A percentile compares a stretch with the other conserved stretches of the same genome.
Evolutionary conservation across 352 stramenopile genomes (phyloP).

Genomic region (Phytophthora palmivora): DNA sequence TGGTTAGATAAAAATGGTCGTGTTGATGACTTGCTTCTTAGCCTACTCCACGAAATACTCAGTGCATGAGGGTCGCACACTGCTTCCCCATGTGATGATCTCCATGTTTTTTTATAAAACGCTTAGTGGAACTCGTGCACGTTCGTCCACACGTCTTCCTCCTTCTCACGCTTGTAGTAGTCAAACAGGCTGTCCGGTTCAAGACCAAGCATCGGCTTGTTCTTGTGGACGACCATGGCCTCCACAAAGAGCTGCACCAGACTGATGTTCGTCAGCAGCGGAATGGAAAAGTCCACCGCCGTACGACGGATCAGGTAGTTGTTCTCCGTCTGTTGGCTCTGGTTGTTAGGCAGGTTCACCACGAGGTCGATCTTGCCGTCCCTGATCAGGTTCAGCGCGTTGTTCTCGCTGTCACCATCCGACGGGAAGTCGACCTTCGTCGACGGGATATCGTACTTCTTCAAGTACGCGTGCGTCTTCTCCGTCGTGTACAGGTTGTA

Average conservation of each 20-base stretch:
- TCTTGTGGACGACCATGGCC: slow-evolving; percentile 93
- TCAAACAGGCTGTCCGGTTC: slow-evolving; percentile 97
- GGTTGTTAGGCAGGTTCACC: slow-evolving; percentile 92
- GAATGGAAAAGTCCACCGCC: slow-evolving; percentile 93
- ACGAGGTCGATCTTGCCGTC: slow-evolving; percentile 95
- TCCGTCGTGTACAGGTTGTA: slow-evolving; percentile 96
- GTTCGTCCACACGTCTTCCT: slow-evolving; percentile 94
- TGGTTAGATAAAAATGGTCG: slow-evolving; percentile 33
- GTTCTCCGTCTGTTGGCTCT: slow-evolving; percentile 91
- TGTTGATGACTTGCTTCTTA: slow-evolving; percentile 36
- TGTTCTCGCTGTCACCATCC: slow-evolving; percentile 68
- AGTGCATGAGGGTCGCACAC: slow-evolving; percentile 13
- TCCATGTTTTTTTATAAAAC: slow-evolving; percentile 17
- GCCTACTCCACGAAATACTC: slow-evolving; percentile 32
- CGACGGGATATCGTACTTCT: slow-evolving; percentile 89
- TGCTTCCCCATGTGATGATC: slow-evolving; percentile 16
- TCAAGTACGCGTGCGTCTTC: slow-evolving; percentile 91
- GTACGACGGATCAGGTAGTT: slow-evolving; percentile 95
- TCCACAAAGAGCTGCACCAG: slow-evolving; percentile 94
- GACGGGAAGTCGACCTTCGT: slow-evolving; percentile 86
- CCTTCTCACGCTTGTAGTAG: slow-evolving; percentile 95
- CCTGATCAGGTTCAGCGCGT: slow-evolving; percentile 93
- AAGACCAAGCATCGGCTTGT: slow-evolving; percentile 92
- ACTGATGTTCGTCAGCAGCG: slow-evolving; percentile 92
- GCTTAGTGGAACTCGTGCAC: slow-evolving; percentile 96